These are phyloP conservation scores for Phytophthora megakarya DNA, from an alignment of 352 stramenopile species.

Conservation along the genomic window DNA sequence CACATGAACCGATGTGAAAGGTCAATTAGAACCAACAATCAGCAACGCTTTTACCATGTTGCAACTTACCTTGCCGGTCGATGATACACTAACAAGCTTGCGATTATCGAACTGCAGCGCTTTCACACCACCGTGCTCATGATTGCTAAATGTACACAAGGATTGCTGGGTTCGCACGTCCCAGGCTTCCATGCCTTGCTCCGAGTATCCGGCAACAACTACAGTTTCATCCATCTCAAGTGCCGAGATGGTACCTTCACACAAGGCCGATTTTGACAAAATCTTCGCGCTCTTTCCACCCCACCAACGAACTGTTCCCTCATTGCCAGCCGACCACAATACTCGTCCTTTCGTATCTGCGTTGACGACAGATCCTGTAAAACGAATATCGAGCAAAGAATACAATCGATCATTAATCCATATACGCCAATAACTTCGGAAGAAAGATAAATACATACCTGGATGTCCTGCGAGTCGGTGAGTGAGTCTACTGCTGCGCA, in stretches of 20 bases:
- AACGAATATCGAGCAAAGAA: slow-evolving; percentile 10
- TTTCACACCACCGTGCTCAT: slow-evolving; percentile 69
- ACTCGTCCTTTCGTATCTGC: slow-evolving; percentile 86
- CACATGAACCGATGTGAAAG: slow-evolving; percentile 5
- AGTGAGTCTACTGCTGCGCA: slow-evolving; percentile 77
- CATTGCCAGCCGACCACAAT: slow-evolving; percentile 82
- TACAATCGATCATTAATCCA: neutral
- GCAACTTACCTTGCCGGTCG: slow-evolving; percentile 62
- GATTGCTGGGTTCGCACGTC: slow-evolving; percentile 88
- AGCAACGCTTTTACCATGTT: neutral
- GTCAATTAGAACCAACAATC: slow-evolving; percentile 11
- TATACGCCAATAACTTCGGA: neutral
- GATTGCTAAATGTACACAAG: slow-evolving; percentile 84
- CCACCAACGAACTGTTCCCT: slow-evolving; percentile 88
- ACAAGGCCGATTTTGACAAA: slow-evolving; percentile 81
- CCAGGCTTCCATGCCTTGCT: slow-evolving; percentile 88
- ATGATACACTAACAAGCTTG: slow-evolving; percentile 84
- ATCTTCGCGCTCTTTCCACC: slow-evolving; percentile 89
- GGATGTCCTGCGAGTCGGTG: slow-evolving; percentile 85
- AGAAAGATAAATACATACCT: slow-evolving; percentile 46
- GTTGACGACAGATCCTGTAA: slow-evolving; percentile 76
- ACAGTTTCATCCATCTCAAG: slow-evolving; percentile 91
- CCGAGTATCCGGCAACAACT: slow-evolving; percentile 81
- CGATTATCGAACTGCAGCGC: slow-evolving; percentile 86
- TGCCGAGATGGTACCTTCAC: slow-evolving; percentile 70